phyloP scores from a whole-genome alignment of 306 rosid genomes.

The Vigna hirtella region DNA sequence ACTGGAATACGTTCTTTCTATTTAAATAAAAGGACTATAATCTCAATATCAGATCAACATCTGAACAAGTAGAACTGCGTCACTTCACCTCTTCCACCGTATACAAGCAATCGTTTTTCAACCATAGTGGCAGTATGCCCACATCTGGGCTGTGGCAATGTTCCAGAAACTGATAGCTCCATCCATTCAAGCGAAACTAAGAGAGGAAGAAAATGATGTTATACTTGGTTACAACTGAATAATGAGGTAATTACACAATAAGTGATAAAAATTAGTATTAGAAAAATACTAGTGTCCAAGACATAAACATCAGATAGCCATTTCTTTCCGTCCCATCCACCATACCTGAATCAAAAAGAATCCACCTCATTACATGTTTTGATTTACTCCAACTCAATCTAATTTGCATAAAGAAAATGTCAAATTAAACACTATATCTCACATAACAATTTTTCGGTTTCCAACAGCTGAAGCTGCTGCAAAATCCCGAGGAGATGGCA shows the following conservation, averaged over 20 bases:
- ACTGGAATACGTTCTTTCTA: not conserved
- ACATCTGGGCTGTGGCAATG: constrained; percentile 93
- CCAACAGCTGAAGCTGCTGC: constrained; percentile 96
- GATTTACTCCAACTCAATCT: constrained; percentile 29
- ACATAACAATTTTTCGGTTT: constrained; percentile 89
- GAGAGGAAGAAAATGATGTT: constrained; percentile 40
- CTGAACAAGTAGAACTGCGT: constrained; percentile 31
- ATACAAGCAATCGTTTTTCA: constrained; percentile 88
- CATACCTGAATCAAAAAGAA: constrained; percentile 71
- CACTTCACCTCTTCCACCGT: constrained; percentile 92
- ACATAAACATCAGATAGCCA: constrained; percentile 95
- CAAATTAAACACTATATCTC: constrained; percentile 44
- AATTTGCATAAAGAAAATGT: not conserved
- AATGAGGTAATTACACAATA: constrained; percentile 16
- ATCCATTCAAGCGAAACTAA: constrained; percentile 94
- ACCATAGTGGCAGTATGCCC: constrained; percentile 95
- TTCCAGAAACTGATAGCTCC: constrained; percentile 82
- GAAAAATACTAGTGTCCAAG: constrained; percentile 84
- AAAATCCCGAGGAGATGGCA: constrained; percentile 93
- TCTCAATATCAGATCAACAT: not conserved
- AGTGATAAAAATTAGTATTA: constrained; percentile 26
- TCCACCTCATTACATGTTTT: constrained; percentile 28
- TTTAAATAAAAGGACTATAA: constrained; percentile 16
- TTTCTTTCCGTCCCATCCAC: constrained; percentile 99
- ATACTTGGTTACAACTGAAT: constrained; percentile 39